Evolutionary conservation across 257 asterid genomes (phyloP).

Genomic region (Solanum appendiculatum): DNA sequence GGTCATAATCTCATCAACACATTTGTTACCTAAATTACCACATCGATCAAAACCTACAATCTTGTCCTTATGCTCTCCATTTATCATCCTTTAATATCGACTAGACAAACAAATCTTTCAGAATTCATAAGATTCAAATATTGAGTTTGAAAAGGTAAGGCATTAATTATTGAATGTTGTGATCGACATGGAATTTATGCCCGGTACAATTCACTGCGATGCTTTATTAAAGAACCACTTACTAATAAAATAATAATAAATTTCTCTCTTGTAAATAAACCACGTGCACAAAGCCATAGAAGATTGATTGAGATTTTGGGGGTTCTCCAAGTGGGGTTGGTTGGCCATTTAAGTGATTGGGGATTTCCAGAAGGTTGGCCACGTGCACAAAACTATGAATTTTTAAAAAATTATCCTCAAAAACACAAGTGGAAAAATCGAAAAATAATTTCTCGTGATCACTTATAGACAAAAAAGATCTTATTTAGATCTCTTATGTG

Average conservation of each 20-base stretch:
- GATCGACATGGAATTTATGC: not conserved
- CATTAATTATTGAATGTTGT: not conserved
- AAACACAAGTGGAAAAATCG: not conserved
- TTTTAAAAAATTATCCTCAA: not conserved
- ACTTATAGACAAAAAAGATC: not conserved
- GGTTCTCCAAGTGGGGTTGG: not conserved
- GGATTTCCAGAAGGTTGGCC: not conserved
- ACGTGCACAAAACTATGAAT: not conserved
- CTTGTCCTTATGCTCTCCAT: not conserved
- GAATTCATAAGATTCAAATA: not conserved
- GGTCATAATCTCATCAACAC: not conserved
- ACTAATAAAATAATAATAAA: not conserved
- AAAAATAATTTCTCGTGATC: not conserved
- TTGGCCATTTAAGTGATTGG: not conserved
- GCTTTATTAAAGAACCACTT: not conserved
- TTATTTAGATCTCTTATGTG: not conserved
- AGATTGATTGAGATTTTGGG: not conserved
- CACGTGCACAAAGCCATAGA: not conserved
- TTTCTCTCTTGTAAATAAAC: not conserved
- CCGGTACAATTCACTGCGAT: not conserved
- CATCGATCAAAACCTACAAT: not conserved
- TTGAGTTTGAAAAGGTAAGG: rapidly evolving
- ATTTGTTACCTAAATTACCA: not conserved
- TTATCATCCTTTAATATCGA: not conserved
- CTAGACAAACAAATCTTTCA: not conserved